These are phyloP conservation scores for Pseudogymnoascus sp. DNA, from an alignment of 2,329 filamentous ascomycete species.

Conservation along the genomic window DNA sequence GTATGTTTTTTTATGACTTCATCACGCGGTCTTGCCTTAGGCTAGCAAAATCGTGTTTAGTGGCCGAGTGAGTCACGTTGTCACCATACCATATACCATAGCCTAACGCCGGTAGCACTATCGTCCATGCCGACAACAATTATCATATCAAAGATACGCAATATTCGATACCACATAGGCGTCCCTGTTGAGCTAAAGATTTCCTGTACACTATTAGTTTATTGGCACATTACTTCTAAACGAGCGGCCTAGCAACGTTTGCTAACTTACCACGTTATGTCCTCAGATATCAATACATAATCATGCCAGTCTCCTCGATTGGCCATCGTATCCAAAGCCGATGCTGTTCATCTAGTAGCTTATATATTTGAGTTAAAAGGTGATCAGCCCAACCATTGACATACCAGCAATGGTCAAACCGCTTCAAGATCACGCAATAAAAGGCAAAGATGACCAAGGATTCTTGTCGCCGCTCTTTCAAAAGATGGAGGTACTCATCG, in stretches of 20 bases:
- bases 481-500: conserved; percentile 30
- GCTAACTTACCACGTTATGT: not conserved
- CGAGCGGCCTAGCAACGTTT: not conserved
- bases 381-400: conserved; percentile 30
- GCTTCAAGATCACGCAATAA: conserved; percentile 29
- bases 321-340: conserved; percentile 30
- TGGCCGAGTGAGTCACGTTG: not conserved
- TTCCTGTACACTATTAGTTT: not conserved
- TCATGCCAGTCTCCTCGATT: conserved; percentile 24
- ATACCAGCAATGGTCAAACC: conserved; percentile 31
- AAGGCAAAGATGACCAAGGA: conserved; percentile 31
- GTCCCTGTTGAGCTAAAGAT: not conserved
- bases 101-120: not conserved
- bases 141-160: not conserved
- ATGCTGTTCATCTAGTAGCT: conserved; percentile 31
- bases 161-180: not conserved
- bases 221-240: not conserved
- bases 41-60: not conserved
- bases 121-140: not conserved
- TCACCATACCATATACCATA: not conserved
- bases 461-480: conserved; percentile 28
- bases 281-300: not conserved
- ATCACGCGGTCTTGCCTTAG: not conserved
- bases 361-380: conserved; percentile 28
- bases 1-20: not conserved